Conservation (phyloP, 2,329 filamentous ascomycete genomes). For the Chaetomium sp. region DNA sequence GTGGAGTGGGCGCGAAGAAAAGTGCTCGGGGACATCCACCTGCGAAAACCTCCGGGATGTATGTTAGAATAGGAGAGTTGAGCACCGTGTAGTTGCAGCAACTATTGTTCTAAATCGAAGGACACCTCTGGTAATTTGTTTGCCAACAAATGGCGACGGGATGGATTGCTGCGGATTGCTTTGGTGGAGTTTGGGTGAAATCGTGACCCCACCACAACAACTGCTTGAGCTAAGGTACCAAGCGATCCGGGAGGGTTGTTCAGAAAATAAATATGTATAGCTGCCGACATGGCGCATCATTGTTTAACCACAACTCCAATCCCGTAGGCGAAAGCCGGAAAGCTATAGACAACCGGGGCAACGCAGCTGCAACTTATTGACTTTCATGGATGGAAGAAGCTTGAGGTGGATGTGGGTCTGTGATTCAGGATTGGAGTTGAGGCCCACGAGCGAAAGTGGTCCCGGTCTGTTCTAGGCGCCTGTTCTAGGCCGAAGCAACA, state of each 20-base stretch:
- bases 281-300: too few species aligned
- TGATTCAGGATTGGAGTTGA: neutral
- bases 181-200: slow-evolving; percentile 3
- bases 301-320: too few species aligned
- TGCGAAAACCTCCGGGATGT: neutral
- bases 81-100: slow-evolving; percentile 2
- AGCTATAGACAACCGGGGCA: too few species aligned
- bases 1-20: neutral
- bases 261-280: neutral
- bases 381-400: too few species aligned
- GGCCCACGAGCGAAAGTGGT: neutral
- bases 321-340: too few species aligned
- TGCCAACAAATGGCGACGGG: neutral
- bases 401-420: neutral
- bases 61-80: too few species aligned
- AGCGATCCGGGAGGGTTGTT: neutral
- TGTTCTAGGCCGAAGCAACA: neutral
- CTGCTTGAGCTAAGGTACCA: too few species aligned
- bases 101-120: neutral
- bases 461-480: neutral
- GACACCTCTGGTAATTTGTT: neutral
- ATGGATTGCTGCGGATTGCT: neutral
- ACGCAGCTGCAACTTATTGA: too few species aligned
- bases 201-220: neutral
- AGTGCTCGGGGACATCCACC: neutral